Evolutionary conservation across 108 stramenopile species (phyloP).

Genomic region (Fragilariopsis cylindrus): DNA sequence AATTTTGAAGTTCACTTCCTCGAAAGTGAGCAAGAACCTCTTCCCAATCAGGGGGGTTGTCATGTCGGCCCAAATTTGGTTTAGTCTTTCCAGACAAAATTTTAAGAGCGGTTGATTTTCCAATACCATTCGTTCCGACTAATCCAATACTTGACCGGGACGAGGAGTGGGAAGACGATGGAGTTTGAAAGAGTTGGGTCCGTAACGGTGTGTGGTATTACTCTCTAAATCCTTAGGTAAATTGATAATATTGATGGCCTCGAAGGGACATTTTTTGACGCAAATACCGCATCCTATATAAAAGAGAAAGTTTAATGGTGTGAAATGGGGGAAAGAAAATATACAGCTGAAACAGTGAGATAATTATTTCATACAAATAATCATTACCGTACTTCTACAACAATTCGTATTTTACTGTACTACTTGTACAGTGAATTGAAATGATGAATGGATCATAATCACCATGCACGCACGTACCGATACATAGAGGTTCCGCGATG

Average conservation of each 20-base stretch:
- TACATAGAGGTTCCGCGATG: slow-evolving; percentile 90
- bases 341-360: too few relatives aligned
- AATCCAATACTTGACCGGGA: slow-evolving; percentile 96
- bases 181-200: slow-evolving; percentile 98
- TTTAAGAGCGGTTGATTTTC: slow-evolving; percentile 95
- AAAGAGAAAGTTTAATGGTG: too few relatives aligned
- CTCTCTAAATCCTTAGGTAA: slow-evolving; percentile 95
- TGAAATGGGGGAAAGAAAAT: too few relatives aligned
- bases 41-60: slow-evolving; percentile 97
- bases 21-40: slow-evolving; percentile 97
- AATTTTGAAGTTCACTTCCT: slow-evolving; percentile 97
- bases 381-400: too few relatives aligned
- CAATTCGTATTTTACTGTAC: too few relatives aligned
- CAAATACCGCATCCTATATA: slow-evolving; percentile 95
- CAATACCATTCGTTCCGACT: slow-evolving; percentile 99
- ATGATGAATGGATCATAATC: neutral
- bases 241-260: slow-evolving; percentile 98
- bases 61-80: slow-evolving; percentile 95
- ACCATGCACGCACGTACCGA: slow-evolving; percentile 52
- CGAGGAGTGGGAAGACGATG: slow-evolving; percentile 99
- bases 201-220: slow-evolving; percentile 98
- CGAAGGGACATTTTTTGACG: slow-evolving; percentile 98
- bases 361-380: too few relatives aligned
- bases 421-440: too few relatives aligned
- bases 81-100: slow-evolving; percentile 97